Percentiles rank a stretch among this genome's conserved stretches.
Evolutionary conservation across 371 early-diverging fungal species (phyloP).

Genomic region (Lichtheimia hyalospora): DNA sequence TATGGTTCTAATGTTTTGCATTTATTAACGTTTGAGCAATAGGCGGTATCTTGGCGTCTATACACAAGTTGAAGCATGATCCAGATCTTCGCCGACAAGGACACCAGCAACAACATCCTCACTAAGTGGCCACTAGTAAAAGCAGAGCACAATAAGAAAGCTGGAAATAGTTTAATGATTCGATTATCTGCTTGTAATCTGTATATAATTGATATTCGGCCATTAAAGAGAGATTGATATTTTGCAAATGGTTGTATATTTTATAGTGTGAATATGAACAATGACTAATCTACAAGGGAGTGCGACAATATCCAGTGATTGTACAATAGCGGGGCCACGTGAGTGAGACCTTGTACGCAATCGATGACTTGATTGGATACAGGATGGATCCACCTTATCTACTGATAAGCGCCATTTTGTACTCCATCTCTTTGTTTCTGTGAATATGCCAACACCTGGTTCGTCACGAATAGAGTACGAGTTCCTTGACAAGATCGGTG

Average conservation of each 20-base stretch:
- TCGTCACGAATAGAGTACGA: slow-evolving; percentile 65
- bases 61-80: slow-evolving; percentile 11
- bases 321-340: background rate
- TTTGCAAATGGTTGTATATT: background rate
- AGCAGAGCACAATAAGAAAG: background rate
- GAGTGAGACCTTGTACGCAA: background rate
- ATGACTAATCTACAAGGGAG: background rate
- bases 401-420: no score
- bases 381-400: no score
- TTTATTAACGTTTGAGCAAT: background rate
- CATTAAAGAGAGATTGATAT: background rate
- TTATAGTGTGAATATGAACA: background rate
- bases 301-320: background rate
- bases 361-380: no score
- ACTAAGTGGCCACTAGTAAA: background rate
- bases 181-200: no score
- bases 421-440: slow-evolving; percentile 3
- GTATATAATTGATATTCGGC: no score
- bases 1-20: background rate
- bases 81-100: slow-evolving; percentile 12
- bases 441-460: slow-evolving; percentile 34
- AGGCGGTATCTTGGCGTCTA: slow-evolving; percentile 12
- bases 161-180: no score
- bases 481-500: slow-evolving; percentile 79
- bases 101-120: slow-evolving; percentile 6